Base-by-base conservation (phyloP, 345 rosid species). In the Eucalyptus regnans region DNA sequence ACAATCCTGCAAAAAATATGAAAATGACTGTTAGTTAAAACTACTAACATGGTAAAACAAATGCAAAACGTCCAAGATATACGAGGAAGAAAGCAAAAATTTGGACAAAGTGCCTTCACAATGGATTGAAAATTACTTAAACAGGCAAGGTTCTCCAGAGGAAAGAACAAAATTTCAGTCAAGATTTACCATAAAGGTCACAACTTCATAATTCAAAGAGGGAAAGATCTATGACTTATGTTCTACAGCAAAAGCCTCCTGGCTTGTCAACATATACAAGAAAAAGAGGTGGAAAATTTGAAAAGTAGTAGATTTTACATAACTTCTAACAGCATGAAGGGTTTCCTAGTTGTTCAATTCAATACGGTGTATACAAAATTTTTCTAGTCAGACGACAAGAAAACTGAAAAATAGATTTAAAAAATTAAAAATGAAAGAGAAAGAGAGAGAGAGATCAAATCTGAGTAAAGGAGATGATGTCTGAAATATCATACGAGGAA, bases 1-100 rank as follows among this genome's bases (percentile, higher is more conserved):
- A 98, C 97, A 94, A 98, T 97, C 99, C 99, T 98, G 95, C 89
- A 93, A 37, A 49, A 52, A 50, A 8, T 52, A 50, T 76, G 48
- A 41, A 60, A 79, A 66, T 83, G 46, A 89, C 89, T 23, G 27
- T 76, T 76, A 41, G 5, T 18, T 71, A 71, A 71, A 71, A 71
- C 20, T 37, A 37, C 83, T 51, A 86, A 4, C 87, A 52, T 2
- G 12, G 66, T 31, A 87, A 87, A 49, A 87, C 62, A 20, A 85
- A 79, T 54, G 44, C 87, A 86, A 90, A n/a, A 50, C 18, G 8
- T 54, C 66, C 29, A 12, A 54, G n/a, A 18, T 76, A 33, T 76
- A 76, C 3, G 29, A 41, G 83, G 48, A 27, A 76, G 83, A 76
- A 76, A 41, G 83, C 48, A 76, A 76, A 66, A 76, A 76, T 76